phyloP scores from a whole-genome alignment of 169 alveolate genomes.

The Cryptosporidium felis region DNA sequence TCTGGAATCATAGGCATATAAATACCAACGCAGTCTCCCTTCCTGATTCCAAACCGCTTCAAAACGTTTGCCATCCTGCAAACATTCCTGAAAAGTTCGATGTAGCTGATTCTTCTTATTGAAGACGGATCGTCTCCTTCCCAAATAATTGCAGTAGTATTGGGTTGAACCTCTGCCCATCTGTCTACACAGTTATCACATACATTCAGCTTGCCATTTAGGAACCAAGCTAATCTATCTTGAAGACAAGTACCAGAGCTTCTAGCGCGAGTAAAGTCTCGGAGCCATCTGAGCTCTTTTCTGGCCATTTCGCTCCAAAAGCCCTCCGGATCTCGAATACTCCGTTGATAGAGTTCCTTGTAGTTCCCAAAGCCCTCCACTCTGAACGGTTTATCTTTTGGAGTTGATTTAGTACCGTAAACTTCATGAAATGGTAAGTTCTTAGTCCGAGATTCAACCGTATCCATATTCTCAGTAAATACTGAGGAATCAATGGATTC shows the following conservation, averaged over 20 bases:
- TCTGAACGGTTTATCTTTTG: slow-evolving; percentile 34
- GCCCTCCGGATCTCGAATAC: slow-evolving; percentile 46
- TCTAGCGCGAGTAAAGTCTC: slow-evolving; percentile 37
- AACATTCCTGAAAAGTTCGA: slow-evolving; percentile 79
- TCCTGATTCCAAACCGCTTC: slow-evolving; percentile 88
- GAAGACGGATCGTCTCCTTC: slow-evolving; percentile 88
- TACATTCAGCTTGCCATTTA: slow-evolving; percentile 87
- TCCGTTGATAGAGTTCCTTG: background rate
- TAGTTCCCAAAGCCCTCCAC: background rate
- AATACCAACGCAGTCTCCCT: slow-evolving; percentile 94
- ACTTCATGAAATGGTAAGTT: slow-evolving; percentile 34
- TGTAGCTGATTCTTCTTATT: slow-evolving; percentile 79
- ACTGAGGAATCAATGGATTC: slow-evolving; percentile 26
- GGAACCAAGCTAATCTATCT: slow-evolving; percentile 82
- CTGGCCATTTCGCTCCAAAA: slow-evolving; percentile 65
- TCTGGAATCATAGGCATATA: slow-evolving; percentile 97
- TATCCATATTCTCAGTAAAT: slow-evolving; percentile 57
- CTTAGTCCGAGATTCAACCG: slow-evolving; percentile 37
- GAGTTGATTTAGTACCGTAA: background rate
- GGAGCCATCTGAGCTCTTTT: slow-evolving; percentile 51
- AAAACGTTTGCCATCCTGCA: slow-evolving; percentile 91
- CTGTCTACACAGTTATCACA: slow-evolving; percentile 93
- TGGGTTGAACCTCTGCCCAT: slow-evolving; percentile 89
- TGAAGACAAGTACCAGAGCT: slow-evolving; percentile 50
- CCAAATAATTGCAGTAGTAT: slow-evolving; percentile 85